Evolutionary conservation across 495 filamentous ascomycete genomes (phyloP).

Genomic region (Aspergillus haitiensis): DNA sequence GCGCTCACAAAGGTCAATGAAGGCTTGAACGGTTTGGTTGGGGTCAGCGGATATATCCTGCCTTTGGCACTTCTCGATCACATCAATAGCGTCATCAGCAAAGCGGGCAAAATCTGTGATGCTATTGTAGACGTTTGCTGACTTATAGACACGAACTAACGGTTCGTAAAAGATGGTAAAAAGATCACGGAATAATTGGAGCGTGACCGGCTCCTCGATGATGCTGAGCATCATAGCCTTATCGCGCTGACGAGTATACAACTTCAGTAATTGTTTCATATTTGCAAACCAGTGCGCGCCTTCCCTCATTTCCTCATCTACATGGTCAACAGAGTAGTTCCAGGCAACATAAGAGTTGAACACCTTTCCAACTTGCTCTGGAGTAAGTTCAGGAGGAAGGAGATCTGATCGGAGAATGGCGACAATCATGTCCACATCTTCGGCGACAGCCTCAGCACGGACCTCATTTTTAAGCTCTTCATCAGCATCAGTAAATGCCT

Average conservation of each 20-base stretch:
- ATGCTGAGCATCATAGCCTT: conserved; percentile 96
- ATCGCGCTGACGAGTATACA: conserved; percentile 87
- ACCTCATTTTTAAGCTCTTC: conserved; percentile 73
- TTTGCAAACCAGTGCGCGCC: conserved; percentile 90
- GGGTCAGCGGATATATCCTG: conserved; percentile 93
- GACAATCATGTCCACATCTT: conserved; percentile 80
- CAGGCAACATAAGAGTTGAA: conserved; percentile 97
- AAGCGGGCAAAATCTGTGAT: conserved; percentile 95
- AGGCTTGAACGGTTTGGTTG: conserved; percentile 97
- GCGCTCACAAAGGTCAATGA: conserved; percentile 94
- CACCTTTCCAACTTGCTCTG: conserved; percentile 74
- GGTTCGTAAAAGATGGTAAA: conserved; percentile 99
- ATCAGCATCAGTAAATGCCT: conserved; percentile 69
- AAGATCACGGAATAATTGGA: conserved; percentile 90
- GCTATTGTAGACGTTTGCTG: conserved; percentile 94
- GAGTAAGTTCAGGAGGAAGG: conserved; percentile 64
- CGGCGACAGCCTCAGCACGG: conserved; percentile 64
- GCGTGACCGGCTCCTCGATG: conserved; percentile 90
- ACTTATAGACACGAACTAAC: conserved; percentile 94
- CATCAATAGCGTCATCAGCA: conserved; percentile 84
- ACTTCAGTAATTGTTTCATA: conserved; percentile 91
- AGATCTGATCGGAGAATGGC: conserved; percentile 74
- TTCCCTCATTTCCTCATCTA: conserved; percentile 82
- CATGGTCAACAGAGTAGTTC: conserved; percentile 89
- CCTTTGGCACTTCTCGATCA: conserved; percentile 84